Percentiles rank a stretch among this genome's conserved stretches.
Evolutionary conservation across 371 early-diverging fungal genomes (phyloP).

Genomic region (Lichtheimia ramosa): DNA sequence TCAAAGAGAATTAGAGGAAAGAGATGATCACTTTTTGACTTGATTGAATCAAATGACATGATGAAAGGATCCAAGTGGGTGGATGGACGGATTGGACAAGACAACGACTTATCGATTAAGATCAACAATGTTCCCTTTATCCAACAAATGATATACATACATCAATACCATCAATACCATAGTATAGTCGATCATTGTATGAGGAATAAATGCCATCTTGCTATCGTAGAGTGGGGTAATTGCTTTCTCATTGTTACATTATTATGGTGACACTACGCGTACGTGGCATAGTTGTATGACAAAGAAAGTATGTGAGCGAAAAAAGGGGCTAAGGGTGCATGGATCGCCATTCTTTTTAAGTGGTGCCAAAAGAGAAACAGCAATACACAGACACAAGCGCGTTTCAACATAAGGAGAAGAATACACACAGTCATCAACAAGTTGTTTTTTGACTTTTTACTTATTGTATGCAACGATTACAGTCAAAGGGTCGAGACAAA

Average conservation of each 20-base stretch:
- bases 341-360: background rate
- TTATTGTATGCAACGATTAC: background rate
- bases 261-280: background rate
- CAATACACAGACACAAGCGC: background rate
- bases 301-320: background rate
- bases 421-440: background rate
- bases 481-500: background rate
- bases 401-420: background rate
- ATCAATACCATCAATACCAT: too few species aligned
- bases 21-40: background rate
- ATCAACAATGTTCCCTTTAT: too few species aligned
- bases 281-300: background rate
- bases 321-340: background rate
- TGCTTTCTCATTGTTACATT: constrained; percentile 1
- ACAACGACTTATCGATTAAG: too few species aligned
- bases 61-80: too few species aligned
- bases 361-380: background rate
- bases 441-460: constrained; percentile 2
- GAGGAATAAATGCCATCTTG: background rate
- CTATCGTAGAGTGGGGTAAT: background rate
- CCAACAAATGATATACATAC: too few species aligned
- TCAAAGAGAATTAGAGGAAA: background rate
- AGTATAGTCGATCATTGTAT: too few species aligned
- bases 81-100: too few species aligned
- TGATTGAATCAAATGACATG: too few species aligned